Evolutionary conservation across 441 rosid genomes (phyloP), one percentile per base, ranked within the genome.

Genomic region (Mallotus japonicus): DNA sequence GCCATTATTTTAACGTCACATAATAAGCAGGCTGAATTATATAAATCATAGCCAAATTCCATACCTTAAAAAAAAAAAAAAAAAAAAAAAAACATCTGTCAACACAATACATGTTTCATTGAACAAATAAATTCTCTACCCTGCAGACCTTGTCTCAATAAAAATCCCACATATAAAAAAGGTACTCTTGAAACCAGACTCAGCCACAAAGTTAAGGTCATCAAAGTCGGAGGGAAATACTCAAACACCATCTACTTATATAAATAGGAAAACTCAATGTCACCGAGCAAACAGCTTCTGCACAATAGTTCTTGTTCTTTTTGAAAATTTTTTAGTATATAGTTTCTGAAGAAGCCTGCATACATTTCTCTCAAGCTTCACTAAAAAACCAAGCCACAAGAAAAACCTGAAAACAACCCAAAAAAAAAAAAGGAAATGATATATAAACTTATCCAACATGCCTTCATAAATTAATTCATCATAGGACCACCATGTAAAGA

Each of bases 301-400:
- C 87, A 79, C 79, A 79, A 72, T 67, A 68, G 53, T 70, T 70
- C 79, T 83, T 77, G 76, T 72, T 82, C 64, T 71, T 76, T 77
- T 62, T 63, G 51, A 60, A 40, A 10, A 63, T 65, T 79, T 82
- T 76, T 68, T 28, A 65, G 69, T 71, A 66, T 55, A 62, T 74
- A 56, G 73, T 74, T 78, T 69, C 79, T 54, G 81, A 73, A 71
- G 85, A 81, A 84, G 87, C 83, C 87, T 2, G 73, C 68, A 62
- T 58, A 69, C 40, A 75, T 73, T 76, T 81, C 78, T 78, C 80
- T 77, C 78, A 85, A 77, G 90, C 89, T 88, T 88, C 85, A 60
- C 42, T 74, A 40, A 62, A 77, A 80, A 78, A 81, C 71, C 87
- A 83, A 85, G 78, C 83, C 83, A 80, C 86, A 82, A 83, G 82